A percentile compares a stretch with the other conserved stretches of the same genome.
phyloP scores from a whole-genome alignment of 2,329 filamentous ascomycete genomes.

The Diaporthe longicolla region DNA sequence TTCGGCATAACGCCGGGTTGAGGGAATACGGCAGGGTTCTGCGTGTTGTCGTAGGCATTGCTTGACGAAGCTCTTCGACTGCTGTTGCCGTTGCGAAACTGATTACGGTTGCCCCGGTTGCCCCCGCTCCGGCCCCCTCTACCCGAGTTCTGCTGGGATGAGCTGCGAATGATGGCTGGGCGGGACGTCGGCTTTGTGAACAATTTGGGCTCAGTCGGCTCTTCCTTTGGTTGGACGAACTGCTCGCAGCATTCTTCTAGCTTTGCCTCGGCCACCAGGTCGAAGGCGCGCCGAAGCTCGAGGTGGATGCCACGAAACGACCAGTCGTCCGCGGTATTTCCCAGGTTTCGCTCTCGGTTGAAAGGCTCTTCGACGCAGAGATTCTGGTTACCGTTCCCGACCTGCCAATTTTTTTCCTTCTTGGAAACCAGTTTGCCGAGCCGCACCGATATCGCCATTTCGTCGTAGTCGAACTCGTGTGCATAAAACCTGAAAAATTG shows the following conservation, averaged over 20 bases:
- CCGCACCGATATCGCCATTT: constrained; percentile 86
- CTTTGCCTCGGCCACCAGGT: constrained; percentile 82
- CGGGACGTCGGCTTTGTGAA: constrained; percentile 72
- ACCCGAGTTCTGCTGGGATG: constrained; percentile 69
- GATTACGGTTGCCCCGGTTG: constrained; percentile 64
- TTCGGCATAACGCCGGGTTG: constrained; percentile 53
- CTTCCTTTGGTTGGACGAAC: constrained; percentile 89
- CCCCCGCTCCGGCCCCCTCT: constrained; percentile 63
- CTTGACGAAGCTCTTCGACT: constrained; percentile 68
- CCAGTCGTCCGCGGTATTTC: constrained; percentile 96
- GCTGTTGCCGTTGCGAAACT: constrained; percentile 59
- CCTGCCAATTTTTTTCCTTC: constrained; percentile 88
- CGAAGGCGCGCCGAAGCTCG: constrained; percentile 91
- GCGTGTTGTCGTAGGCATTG: constrained; percentile 64
- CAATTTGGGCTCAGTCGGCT: constrained; percentile 64
- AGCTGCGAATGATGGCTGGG: constrained; percentile 71
- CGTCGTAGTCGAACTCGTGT: constrained; percentile 92
- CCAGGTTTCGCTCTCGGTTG: constrained; percentile 88
- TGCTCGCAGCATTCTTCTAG: constrained; percentile 88
- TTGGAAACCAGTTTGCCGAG: constrained; percentile 84
- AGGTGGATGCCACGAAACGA: constrained; percentile 92
- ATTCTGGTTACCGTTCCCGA: constrained; percentile 83
- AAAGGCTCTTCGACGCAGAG: constrained; percentile 98
- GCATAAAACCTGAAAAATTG: constrained; percentile 96
- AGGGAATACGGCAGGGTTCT: constrained; percentile 57